Evolutionary conservation across 179 eudicot genomes (phyloP).

Genomic region (Pouteria campechiana): DNA sequence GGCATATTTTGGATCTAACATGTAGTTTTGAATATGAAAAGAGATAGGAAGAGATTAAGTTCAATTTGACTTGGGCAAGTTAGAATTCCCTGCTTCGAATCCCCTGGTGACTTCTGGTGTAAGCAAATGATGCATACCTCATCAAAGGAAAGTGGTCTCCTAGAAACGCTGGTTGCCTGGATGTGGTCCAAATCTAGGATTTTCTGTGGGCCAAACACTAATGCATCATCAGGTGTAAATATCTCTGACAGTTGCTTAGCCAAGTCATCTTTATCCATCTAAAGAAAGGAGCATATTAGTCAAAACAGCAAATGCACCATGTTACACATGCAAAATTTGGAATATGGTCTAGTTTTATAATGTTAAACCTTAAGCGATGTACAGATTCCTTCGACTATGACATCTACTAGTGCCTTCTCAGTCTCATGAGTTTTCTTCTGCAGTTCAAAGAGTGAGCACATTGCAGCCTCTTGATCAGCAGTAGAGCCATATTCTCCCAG

Average conservation of each 20-base stretch:
- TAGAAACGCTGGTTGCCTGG: constrained; percentile 30
- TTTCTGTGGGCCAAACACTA: constrained; percentile 62
- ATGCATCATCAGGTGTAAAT: constrained; percentile 77
- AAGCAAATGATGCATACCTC: constrained; percentile 60
- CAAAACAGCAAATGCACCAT: constrained; percentile 4
- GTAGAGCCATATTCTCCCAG: constrained; percentile 41
- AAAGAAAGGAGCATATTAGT: constrained; percentile 2
- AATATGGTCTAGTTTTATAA: too few species aligned
- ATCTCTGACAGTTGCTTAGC: constrained; percentile 47
- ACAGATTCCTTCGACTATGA: constrained; percentile 37
- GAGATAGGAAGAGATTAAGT: too few species aligned
- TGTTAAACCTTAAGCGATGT: constrained; percentile 17
- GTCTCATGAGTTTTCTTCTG: constrained; percentile 33
- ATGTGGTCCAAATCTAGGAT: constrained; percentile 43
- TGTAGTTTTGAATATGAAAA: too few species aligned
- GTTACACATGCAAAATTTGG: too few species aligned
- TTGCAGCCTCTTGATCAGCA: constrained; percentile 48
- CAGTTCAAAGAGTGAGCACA: constrained; percentile 23
- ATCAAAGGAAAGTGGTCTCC: constrained; percentile 51
- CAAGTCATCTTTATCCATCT: constrained; percentile 56
- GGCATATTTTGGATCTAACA: too few species aligned
- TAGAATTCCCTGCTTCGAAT: too few species aligned
- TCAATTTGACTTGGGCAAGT: too few species aligned
- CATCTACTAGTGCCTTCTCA: constrained; percentile 31
- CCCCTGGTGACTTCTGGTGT: too few species aligned